Evolutionary conservation across 306 rosid species (phyloP).

Genomic region (Vigna nakashimae): DNA sequence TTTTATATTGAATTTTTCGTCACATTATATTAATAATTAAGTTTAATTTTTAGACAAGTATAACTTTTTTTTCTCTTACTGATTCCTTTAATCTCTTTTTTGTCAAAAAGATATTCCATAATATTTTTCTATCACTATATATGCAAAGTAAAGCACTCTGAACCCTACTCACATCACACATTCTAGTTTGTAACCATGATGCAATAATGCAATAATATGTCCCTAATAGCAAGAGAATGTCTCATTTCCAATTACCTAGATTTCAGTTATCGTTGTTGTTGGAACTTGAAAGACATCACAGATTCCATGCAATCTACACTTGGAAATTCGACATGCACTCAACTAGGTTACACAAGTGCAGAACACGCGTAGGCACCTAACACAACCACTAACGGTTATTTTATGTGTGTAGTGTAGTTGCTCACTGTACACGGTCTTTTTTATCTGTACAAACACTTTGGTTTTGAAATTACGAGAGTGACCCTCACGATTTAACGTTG

Average conservation of each 20-base stretch:
- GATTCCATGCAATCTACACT: conserved; percentile 17
- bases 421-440: neutral
- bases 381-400: neutral
- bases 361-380: neutral
- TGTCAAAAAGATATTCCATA: no score
- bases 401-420: neutral
- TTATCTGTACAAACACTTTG: neutral
- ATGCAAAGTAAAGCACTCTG: no score
- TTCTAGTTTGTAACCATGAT: neutral
- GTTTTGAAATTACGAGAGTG: neutral
- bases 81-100: no score
- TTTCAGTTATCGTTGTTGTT: conserved; percentile 22
- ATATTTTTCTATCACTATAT: no score
- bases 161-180: neutral
- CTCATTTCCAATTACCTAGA: conserved; percentile 6
- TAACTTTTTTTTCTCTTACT: no score
- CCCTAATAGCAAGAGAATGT: conserved; percentile 23
- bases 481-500: neutral
- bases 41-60: no score
- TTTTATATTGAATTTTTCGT: no score
- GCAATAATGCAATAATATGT: conserved; percentile 17
- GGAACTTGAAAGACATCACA: neutral
- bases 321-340: no score
- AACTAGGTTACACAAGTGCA: no score
- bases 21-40: no score